Evolutionary conservation across 2,329 filamentous ascomycete genomes (phyloP), one percentile per base, ranked within the genome.

Genomic region (Colletotrichum agaves): DNA sequence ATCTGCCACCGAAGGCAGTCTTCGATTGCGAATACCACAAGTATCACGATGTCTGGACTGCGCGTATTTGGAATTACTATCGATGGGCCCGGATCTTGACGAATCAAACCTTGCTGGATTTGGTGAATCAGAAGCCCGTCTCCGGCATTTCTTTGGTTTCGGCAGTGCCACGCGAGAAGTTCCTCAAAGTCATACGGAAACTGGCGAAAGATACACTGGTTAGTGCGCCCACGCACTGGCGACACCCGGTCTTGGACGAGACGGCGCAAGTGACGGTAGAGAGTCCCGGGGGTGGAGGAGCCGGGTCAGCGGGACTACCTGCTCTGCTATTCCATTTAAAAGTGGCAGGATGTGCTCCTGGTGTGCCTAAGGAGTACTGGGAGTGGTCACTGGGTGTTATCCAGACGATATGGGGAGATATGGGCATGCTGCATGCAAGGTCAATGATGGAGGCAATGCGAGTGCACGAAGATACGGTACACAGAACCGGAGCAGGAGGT

Each of bases 31-130:
- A 81, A 61, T 89, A 87, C 72, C 87, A 90, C 73, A 74, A 81
- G 21, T 90, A 90, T 71, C 75, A 76, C 15, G 82, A 85, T 69
- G 82, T 87, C 61, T 87, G 83, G 80, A 77, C 82, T 17, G 85
- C 83, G 8, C 81, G 84, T 23, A 80, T 86, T 44, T 90, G 85
- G 85, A 87, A 86, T 67, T 84, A 89, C 70, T 88, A 85, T 71
- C 85, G 88, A 23, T 88, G 86, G 81, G 81, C 82, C 6, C 83
- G 86, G n/a, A 83, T 88, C 23, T 75, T 89, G 10, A 73, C 83
- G 15, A 84, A 82, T 72, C 82, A 88, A 68, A 78, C 81, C 46
- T 81, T 90, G 12, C 74, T 86, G 10, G 78, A 79, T 11, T 73
- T 81, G 35, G 74, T 75, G 5, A 75, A 76, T 43, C 73, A 72